Base-by-base conservation (phyloP, 768 basidiomycete species). In the Pleurotus eryngii region DNA sequence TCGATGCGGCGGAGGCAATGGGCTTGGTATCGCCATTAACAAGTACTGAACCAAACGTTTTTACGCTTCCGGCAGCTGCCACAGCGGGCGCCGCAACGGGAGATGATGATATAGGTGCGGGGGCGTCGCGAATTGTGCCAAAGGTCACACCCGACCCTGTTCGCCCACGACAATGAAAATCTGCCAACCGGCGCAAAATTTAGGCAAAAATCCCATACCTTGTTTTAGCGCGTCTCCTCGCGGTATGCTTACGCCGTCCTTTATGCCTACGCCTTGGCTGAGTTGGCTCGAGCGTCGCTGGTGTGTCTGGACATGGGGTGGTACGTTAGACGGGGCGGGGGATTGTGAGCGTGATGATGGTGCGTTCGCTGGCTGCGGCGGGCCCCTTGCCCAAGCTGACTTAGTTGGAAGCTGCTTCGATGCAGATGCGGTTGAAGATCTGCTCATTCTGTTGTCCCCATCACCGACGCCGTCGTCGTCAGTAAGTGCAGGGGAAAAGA, bases 381-480 rank as follows among this genome's bases (percentile, higher is more conserved):
- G 92, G 72, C 92, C 92, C 81, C 76, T 88, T 76, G 89, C 77
- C 93, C 93, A 96, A 80, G 91, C 92, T 75, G 92, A 92, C 81
- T 85, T 84, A 79, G 80, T 71, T 71, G 87, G 76, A 76, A 87
- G 85, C 82, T 79, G 84, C 84, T 87, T 87, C 76, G 82, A 72
- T 77, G 76, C 77, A 73, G 88, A 77, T 73, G 83, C 79, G 73
- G 87, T 82, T 64, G 89, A 85, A 76, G 83, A 84, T 87, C 88
- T 94, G 90, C 90, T 95, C 93, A 95, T 95, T 92, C 90, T 92
- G 42, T 45, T 45, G 3, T 35, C 30, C 30, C 30, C 30, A 35
- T 35, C 30, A 9, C 30, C 20, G 4, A 45, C n/a, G n/a, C n/a
- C 20, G 49, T 38, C 18, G 50, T 49, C 57, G 58, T 45, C 39